Evolutionary conservation across 2,329 filamentous ascomycete genomes (phyloP).

Genomic region (Alternaria brassicae): DNA sequence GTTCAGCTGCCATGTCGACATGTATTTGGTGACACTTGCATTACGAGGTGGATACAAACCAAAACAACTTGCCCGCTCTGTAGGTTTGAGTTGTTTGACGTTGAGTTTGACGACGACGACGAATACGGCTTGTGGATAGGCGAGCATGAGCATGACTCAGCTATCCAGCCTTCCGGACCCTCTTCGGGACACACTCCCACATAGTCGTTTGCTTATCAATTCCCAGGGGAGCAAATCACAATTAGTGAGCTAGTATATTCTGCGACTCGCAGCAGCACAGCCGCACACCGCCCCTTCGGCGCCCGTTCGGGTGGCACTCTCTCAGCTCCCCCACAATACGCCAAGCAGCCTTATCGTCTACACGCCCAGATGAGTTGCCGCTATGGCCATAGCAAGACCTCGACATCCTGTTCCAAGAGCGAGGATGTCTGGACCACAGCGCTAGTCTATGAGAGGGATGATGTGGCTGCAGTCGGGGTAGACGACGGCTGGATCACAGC

Average conservation of each 20-base stretch:
- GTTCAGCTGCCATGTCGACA: conserved; percentile 23
- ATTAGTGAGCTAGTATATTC: background rate
- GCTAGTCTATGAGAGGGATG: background rate
- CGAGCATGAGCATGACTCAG: conserved; percentile 1
- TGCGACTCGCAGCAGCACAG: conserved; percentile 4
- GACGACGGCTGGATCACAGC: background rate
- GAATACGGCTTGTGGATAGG: background rate
- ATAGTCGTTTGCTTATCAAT: background rate
- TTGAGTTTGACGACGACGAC: background rate
- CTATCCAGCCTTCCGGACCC: background rate
- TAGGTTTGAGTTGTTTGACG: conserved; percentile 7
- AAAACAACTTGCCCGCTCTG: conserved; percentile 27
- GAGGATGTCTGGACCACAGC: conserved; percentile 3
- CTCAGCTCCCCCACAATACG: conserved; percentile 10
- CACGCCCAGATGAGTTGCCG: background rate
- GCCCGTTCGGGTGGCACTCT: background rate
- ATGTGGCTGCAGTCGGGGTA: background rate
- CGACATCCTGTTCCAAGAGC: background rate
- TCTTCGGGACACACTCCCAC: background rate
- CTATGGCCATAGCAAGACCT: conserved; percentile 1
- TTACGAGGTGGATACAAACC: conserved; percentile 15
- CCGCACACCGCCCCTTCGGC: conserved; percentile 13
- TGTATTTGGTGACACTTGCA: conserved; percentile 24
- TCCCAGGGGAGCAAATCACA: background rate
- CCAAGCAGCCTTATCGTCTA: conserved; percentile 1